Conservation (phyloP, 2,329 filamentous ascomycete species). For the Metarhizium anisopliae region DNA sequence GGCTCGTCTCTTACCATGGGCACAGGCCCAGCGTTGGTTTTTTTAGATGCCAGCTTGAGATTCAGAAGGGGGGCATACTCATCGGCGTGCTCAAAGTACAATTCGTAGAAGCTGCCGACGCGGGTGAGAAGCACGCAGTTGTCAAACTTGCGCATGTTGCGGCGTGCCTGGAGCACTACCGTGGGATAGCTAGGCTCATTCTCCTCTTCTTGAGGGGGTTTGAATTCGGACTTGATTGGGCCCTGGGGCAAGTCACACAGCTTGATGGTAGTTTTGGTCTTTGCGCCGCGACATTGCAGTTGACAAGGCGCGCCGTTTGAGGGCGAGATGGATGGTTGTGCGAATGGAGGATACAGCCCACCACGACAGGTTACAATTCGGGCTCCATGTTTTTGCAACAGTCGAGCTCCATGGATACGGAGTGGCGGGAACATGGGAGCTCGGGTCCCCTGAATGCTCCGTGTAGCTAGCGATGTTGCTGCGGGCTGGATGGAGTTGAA, state of each 20-base stretch:
- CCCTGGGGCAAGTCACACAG: slow-evolving; percentile 51
- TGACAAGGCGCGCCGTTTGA: not conserved
- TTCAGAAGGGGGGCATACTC: slow-evolving; percentile 79
- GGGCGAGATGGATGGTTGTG: not conserved
- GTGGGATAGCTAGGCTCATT: slow-evolving; percentile 61
- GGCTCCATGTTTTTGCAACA: not conserved
- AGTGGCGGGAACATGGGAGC: slow-evolving; percentile 11
- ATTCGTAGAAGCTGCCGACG: slow-evolving; percentile 93
- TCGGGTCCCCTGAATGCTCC: not conserved
- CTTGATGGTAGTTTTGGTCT: slow-evolving; percentile 43
- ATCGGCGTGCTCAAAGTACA: slow-evolving; percentile 94
- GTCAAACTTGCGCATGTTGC: slow-evolving; percentile 83
- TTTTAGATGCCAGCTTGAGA: slow-evolving; percentile 76
- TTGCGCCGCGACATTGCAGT: slow-evolving; percentile 36
- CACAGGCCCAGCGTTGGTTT: slow-evolving; percentile 68
- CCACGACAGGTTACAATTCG: not conserved
- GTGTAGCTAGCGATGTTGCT: not conserved
- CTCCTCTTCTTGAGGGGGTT: slow-evolving; percentile 27
- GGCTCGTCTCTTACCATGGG: slow-evolving; percentile 58
- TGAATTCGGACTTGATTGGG: slow-evolving; percentile 21
- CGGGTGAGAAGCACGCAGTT: slow-evolving; percentile 88
- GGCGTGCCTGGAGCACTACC: slow-evolving; percentile 78
- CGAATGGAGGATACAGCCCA: not conserved
- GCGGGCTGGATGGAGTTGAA: not conserved
- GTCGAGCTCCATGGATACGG: slow-evolving; percentile 2